These are phyloP conservation scores for Aspergillus uvarum DNA, from an alignment of 2,329 filamentous ascomycete genomes.

Conservation along the genomic window DNA sequence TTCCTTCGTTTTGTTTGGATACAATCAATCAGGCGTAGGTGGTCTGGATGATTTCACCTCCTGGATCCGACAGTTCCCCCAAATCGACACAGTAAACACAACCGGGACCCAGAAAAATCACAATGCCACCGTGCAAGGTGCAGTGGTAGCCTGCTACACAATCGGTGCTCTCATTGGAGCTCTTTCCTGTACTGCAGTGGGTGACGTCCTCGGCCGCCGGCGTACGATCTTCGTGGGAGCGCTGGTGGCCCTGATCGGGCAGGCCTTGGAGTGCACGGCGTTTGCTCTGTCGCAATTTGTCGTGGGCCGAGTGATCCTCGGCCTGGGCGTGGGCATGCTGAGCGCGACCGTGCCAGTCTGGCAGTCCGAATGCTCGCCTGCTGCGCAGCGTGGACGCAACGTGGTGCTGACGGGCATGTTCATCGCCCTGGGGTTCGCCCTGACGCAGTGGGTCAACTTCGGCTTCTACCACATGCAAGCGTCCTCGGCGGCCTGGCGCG, in stretches of 20 bases:
- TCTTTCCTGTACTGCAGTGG: constrained; percentile 47
- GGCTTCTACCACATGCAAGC: constrained; percentile 34
- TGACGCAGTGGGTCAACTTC: constrained; percentile 49
- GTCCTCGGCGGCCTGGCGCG: constrained; percentile 37
- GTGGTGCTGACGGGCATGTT: constrained; percentile 41
- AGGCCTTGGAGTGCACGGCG: constrained; percentile 46
- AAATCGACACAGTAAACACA: constrained; percentile 50
- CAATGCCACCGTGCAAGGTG: constrained; percentile 46
- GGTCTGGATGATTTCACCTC: constrained; percentile 42
- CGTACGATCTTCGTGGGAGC: constrained; percentile 47
- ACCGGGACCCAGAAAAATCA: constrained; percentile 43
- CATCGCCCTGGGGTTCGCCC: constrained; percentile 43
- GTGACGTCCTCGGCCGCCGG: constrained; percentile 48
- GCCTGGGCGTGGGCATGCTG: constrained; percentile 46
- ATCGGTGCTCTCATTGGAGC: constrained; percentile 50
- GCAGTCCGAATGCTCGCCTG: constrained; percentile 32
- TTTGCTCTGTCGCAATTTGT: constrained; percentile 49
- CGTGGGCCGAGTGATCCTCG: constrained; percentile 47
- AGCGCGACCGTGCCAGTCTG: constrained; percentile 48
- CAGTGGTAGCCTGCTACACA: constrained; percentile 34
- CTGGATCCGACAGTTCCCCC: constrained; percentile 43
- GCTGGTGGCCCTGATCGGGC: constrained; percentile 44
- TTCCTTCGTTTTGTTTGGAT: constrained; percentile 52
- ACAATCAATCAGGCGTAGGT: constrained; percentile 54
- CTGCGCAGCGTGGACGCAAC: constrained; percentile 22